Percentiles rank a stretch among this genome's conserved stretches.
These are phyloP conservation scores for Trichoderma asperelloides DNA, from an alignment of 495 filamentous ascomycete species.

Conservation along the genomic window DNA sequence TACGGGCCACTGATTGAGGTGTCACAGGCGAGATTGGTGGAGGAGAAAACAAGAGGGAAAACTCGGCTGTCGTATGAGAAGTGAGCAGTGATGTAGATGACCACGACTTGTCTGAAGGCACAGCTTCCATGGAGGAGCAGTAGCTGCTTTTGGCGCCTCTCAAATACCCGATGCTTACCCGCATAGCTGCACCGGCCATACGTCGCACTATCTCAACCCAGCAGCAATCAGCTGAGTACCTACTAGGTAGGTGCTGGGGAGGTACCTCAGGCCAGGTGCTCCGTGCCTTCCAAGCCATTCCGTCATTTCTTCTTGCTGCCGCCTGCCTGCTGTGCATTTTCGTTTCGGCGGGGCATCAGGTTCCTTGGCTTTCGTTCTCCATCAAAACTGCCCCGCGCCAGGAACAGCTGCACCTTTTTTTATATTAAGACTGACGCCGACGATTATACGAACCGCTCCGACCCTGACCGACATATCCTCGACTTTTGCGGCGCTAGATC, in stretches of 20 bases:
- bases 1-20: not conserved
- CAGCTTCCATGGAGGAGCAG: not conserved
- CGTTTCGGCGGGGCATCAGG: not conserved
- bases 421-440: not conserved
- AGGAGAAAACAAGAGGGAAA: not conserved
- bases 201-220: not conserved
- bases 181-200: not conserved
- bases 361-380: not conserved
- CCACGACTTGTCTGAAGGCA: not conserved
- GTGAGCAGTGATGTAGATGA: not conserved
- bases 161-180: not conserved
- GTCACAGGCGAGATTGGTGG: not conserved
- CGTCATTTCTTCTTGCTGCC: not conserved
- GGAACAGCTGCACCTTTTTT: not conserved
- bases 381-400: conserved; percentile 3
- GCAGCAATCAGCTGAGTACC: not conserved
- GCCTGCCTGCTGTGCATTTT: not conserved
- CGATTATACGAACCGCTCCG: not conserved
- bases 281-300: not conserved
- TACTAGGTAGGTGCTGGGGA: no score
- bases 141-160: no score
- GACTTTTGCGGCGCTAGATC: not conserved
- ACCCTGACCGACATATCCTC: not conserved
- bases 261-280: not conserved
- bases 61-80: not conserved